A percentile compares a stretch with the other conserved stretches of the same genome.
These are phyloP conservation scores for Angomonas deanei DNA, from an alignment of 208 protist species.

Conservation along the genomic window DNA sequence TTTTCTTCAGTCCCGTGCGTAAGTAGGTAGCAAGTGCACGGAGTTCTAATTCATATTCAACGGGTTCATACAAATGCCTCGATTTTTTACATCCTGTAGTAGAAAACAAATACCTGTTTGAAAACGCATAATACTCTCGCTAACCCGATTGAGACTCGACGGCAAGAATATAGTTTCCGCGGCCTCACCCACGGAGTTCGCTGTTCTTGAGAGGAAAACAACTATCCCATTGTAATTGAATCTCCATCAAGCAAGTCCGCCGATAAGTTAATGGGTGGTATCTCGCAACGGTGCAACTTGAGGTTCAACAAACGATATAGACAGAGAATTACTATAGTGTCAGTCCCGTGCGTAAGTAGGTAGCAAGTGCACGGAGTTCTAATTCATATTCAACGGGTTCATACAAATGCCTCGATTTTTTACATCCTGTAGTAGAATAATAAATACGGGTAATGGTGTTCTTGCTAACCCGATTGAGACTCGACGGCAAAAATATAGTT, in stretches of 20 bases:
- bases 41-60: slow-evolving; percentile 38
- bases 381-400: slow-evolving; percentile 42
- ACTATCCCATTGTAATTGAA: too few relatives aligned
- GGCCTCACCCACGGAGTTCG: background rate
- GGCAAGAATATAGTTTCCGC: slow-evolving; percentile 1
- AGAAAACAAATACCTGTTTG: slow-evolving; percentile 37
- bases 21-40: slow-evolving; percentile 49
- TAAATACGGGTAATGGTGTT: background rate
- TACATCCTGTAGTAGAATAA: slow-evolving; percentile 4
- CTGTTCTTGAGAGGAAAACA: too few relatives aligned
- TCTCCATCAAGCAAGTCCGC: slow-evolving; percentile 33
- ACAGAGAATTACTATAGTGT: slow-evolving; percentile 2
- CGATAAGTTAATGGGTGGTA: slow-evolving; percentile 15
- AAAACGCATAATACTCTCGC: slow-evolving; percentile 21
- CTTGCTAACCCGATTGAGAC: slow-evolving; percentile 4
- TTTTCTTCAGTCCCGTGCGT: slow-evolving; percentile 46
- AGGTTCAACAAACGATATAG: slow-evolving; percentile 2
- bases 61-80: slow-evolving; percentile 60
- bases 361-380: slow-evolving; percentile 48
- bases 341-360: slow-evolving; percentile 42
- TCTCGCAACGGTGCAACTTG: slow-evolving; percentile 21
- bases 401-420: slow-evolving; percentile 59
- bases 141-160: slow-evolving; percentile 12
- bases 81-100: slow-evolving; percentile 25
- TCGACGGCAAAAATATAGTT: slow-evolving; percentile 8